Base-by-base conservation (phyloP, 2,329 filamentous ascomycete genomes). In the Fusarium pseudoanthophilum region DNA sequence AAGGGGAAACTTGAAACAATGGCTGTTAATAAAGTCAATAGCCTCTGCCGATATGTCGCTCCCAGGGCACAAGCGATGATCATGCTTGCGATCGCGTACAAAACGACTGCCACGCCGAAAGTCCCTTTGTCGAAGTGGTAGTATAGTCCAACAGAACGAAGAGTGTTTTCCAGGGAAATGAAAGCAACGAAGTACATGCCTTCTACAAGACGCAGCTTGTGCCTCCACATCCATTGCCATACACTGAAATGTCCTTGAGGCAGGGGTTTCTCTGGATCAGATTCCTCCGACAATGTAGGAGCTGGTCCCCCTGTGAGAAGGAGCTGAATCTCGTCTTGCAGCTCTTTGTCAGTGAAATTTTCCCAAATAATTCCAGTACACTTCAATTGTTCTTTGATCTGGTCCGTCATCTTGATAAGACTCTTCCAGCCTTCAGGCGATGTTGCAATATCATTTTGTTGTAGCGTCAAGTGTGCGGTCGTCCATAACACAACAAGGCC, bases 31-130 rank as follows among this genome's bases (percentile, higher is more conserved):
- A 51, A 34, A 0, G 18, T 5, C 4, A 24, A 4, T 3, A 43
- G 2, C 4, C 26, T 59, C 11, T 59, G n/a, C 1, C 4, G 8
- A 7, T 6, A 11, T 11, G 5, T 45, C 0, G 4, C 2, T 0
- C 51, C 45, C 3, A 51, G 1, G 10, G 20, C 4, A 0, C 20
- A 10, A 2, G 51, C 26, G 9, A 59, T 18, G 0, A 34, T 39
- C 11, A 59, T 5, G 10, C 64, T 45, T 11, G 57, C 21, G 3
- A 7, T 37, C 4, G 26, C 4, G 13, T 58, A 65, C 1, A 28
- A 11, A 36, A 16, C 6, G 0, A 26, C 13, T 0, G 18, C 49
- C 32, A 52, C 26, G 2, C 32, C 36, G 6, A 52, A 11, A 20
- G 6, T 1, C 5, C 49, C 30, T 10, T 21, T 7, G 20, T n/a